Percentiles rank a stretch among this genome's conserved stretches.
Evolutionary conservation across 2,329 filamentous ascomycete genomes (phyloP).

Genomic region (Passalora sequoiae): DNA sequence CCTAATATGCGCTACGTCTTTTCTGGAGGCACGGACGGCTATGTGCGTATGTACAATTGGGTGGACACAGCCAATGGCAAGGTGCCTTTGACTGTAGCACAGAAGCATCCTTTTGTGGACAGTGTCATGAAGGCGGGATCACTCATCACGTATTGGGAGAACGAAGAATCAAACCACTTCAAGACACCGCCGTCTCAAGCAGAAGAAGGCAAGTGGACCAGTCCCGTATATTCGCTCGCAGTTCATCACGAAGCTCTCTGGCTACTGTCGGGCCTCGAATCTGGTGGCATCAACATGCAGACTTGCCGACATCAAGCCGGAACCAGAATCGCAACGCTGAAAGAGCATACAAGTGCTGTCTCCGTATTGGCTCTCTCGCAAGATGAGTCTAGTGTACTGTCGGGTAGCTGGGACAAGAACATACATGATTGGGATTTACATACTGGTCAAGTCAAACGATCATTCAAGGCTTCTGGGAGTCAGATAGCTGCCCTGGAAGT

Average conservation of each 20-base stretch:
- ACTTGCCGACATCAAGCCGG: constrained; percentile 92
- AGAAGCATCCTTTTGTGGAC: constrained; percentile 94
- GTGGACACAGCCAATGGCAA: constrained; percentile 93
- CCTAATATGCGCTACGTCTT: constrained; percentile 94
- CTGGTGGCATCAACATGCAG: constrained; percentile 86
- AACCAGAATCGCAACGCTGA: constrained; percentile 74
- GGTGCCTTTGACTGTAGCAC: constrained; percentile 85
- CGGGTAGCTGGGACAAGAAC: constrained; percentile 93
- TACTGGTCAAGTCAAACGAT: constrained; percentile 68
- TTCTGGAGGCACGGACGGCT: constrained; percentile 88
- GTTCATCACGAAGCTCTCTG: constrained; percentile 86
- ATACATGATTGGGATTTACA: constrained; percentile 94
- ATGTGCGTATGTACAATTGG: constrained; percentile 95
- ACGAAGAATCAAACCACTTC: constrained; percentile 63
- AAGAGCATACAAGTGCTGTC: constrained; percentile 84
- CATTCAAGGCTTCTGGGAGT: constrained; percentile 69
- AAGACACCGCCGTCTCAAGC: constrained; percentile 33
- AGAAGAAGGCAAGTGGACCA: constrained; percentile 53
- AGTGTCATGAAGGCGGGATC: constrained; percentile 94
- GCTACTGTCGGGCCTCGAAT: constrained; percentile 85
- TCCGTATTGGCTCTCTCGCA: constrained; percentile 76
- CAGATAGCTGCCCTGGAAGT: constrained; percentile 88
- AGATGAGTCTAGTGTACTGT: constrained; percentile 82
- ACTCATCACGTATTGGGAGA: constrained; percentile 96
- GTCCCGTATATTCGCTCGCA: constrained; percentile 89